These are phyloP conservation scores for Monosporascus sp. DNA, from an alignment of 2,329 filamentous ascomycete genomes.

Conservation along the genomic window DNA sequence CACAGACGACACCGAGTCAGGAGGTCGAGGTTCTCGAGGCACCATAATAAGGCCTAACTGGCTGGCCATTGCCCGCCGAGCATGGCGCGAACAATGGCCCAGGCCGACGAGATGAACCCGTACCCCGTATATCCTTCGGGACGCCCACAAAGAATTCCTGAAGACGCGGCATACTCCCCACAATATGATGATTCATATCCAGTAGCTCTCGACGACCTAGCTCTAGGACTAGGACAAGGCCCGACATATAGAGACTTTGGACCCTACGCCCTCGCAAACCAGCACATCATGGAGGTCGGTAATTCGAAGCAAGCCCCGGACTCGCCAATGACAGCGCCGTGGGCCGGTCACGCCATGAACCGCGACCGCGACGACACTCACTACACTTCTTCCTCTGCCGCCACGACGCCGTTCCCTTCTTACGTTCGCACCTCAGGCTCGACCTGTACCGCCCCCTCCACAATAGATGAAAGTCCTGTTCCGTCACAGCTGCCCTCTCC, in stretches of 20 bases:
- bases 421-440: neutral
- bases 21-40: neutral
- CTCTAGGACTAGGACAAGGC: neutral
- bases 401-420: neutral
- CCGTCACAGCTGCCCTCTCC: slow-evolving; percentile 1
- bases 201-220: too few species aligned
- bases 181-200: too few species aligned
- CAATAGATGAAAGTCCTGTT: neutral
- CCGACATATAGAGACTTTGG: neutral
- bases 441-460: neutral
- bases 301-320: neutral
- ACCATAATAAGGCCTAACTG: neutral
- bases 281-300: neutral
- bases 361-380: neutral
- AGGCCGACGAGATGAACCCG: neutral
- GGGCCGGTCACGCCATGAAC: neutral
- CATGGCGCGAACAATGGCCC: neutral
- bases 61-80: neutral
- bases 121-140: neutral
- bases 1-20: neutral
- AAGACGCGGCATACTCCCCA: neutral
- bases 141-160: neutral
- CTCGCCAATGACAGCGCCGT: neutral
- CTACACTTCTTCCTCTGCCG: neutral
- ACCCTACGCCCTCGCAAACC: neutral